Evolutionary conservation across 805 yeast genomes (phyloP).

Genomic region (Debaryomyces prosopidis): DNA sequence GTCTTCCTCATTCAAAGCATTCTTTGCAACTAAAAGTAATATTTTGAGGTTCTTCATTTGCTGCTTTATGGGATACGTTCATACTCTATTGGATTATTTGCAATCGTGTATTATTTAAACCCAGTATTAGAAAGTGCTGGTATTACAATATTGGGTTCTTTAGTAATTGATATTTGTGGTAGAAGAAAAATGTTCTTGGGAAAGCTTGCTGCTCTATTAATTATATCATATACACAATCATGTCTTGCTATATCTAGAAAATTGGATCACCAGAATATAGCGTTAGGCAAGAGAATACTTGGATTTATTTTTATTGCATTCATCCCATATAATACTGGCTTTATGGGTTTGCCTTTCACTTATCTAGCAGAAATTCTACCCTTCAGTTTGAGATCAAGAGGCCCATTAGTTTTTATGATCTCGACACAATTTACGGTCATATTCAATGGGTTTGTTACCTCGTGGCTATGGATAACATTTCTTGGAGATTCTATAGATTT

Average conservation of each 20-base stretch:
- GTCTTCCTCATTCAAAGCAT: slow-evolving; percentile 37
- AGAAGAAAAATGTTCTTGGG: slow-evolving; percentile 25
- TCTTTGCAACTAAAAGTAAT: slow-evolving; percentile 37
- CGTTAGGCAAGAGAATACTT: slow-evolving; percentile 47
- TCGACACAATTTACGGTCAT: slow-evolving; percentile 13
- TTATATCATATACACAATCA: too few relatives aligned
- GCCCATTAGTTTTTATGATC: slow-evolving; percentile 23
- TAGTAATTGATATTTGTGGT: slow-evolving; percentile 43
- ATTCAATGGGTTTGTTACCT: slow-evolving; percentile 18
- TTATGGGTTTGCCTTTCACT: slow-evolving; percentile 29
- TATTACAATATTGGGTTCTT: slow-evolving; percentile 52
- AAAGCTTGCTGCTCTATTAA: too few relatives aligned
- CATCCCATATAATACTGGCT: slow-evolving; percentile 24
- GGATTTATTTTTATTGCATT: slow-evolving; percentile 46
- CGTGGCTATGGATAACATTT: slow-evolving; percentile 32
- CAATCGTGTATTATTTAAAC: slow-evolving; percentile 50
- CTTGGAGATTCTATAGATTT: slow-evolving; percentile 37
- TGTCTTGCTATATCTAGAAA: slow-evolving; percentile 9
- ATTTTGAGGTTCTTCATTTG: slow-evolving; percentile 42
- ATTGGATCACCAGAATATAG: slow-evolving; percentile 36
- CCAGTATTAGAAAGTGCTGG: slow-evolving; percentile 55
- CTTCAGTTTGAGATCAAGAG: slow-evolving; percentile 33
- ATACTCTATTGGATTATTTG: slow-evolving; percentile 48
- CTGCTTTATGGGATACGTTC: slow-evolving; percentile 40
- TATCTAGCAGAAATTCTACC: slow-evolving; percentile 35